A percentile compares a stretch with the other conserved stretches of the same genome.
Evolutionary conservation across 805 yeast species (phyloP).

Genomic region (Zygotorulaspora sp.): DNA sequence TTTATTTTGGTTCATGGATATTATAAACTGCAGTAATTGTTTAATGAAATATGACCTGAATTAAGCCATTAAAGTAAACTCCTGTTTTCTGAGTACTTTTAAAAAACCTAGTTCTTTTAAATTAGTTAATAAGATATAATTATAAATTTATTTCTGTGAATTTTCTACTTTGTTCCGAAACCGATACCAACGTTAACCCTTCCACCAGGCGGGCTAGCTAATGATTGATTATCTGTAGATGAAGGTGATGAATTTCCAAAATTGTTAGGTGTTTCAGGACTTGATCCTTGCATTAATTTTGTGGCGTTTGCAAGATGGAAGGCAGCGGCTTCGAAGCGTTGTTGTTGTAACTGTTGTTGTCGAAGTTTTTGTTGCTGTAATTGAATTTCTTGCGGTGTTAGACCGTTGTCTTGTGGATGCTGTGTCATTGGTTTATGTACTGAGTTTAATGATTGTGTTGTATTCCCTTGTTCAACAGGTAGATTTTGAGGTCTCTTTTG

Average conservation of each 20-base stretch:
- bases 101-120: background rate
- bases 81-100: no score
- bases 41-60: no score
- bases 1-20: background rate
- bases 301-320: conserved; percentile 32
- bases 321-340: conserved; percentile 34
- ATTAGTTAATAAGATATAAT: no score
- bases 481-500: conserved; percentile 11
- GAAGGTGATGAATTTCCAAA: conserved; percentile 10
- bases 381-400: conserved; percentile 35
- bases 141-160: no score
- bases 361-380: conserved; percentile 33
- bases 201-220: conserved; percentile 21
- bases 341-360: conserved; percentile 35
- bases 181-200: conserved; percentile 25
- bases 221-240: conserved; percentile 8
- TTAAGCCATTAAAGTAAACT: no score
- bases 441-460: conserved; percentile 1
- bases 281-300: conserved; percentile 27
- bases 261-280: conserved; percentile 6
- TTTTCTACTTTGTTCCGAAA: conserved; percentile 22
- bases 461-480: conserved; percentile 5
- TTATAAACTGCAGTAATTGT: no score
- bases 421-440: conserved; percentile 4
- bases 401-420: conserved; percentile 21